A percentile compares a stretch with the other conserved stretches of the same genome.
phyloP scores from a whole-genome alignment of 805 yeast genomes.

The Saturnispora hagleri region DNA sequence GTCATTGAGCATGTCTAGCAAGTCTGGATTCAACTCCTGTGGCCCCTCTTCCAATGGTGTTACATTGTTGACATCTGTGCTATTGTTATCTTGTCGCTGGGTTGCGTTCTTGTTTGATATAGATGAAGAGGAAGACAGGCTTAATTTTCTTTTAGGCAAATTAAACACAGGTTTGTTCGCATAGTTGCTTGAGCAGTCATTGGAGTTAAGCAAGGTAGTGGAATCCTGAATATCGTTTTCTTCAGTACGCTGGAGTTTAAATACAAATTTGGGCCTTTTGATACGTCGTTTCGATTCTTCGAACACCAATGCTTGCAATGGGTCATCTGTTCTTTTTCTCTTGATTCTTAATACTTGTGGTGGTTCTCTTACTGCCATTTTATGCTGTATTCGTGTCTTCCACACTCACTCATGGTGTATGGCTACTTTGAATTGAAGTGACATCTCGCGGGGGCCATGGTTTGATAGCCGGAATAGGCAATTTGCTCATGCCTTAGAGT shows the following conservation, averaged over 20 bases:
- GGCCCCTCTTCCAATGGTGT: slow-evolving; percentile 10
- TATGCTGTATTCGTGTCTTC: not conserved
- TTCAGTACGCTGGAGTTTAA: slow-evolving; percentile 42
- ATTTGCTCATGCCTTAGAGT: not conserved
- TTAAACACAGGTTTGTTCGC: slow-evolving; percentile 17
- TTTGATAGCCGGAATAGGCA: not conserved
- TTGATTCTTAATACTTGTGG: slow-evolving; percentile 77
- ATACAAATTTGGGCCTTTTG: slow-evolving; percentile 26
- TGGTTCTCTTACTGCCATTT: slow-evolving; percentile 12
- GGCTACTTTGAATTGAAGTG: not conserved
- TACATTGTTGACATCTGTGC: not conserved
- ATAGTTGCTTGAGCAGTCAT: not conserved
- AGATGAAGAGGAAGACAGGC: not conserved
- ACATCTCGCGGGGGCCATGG: slow-evolving; percentile 1
- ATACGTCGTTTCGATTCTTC: slow-evolving; percentile 27
- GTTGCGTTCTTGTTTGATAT: not conserved
- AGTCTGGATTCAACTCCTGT: slow-evolving; percentile 43
- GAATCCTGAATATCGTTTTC: slow-evolving; percentile 21
- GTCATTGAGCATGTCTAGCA: slow-evolving; percentile 66
- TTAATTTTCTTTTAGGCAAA: slow-evolving; percentile 12
- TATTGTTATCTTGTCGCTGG: not conserved
- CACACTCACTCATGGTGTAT: not conserved
- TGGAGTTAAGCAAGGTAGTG: slow-evolving; percentile 17
- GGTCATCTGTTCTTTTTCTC: slow-evolving; percentile 79
- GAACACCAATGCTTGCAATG: slow-evolving; percentile 66